phyloP scores from a whole-genome alignment of 2,329 filamentous ascomycete species.

The Scolecobasidium constrictum region DNA sequence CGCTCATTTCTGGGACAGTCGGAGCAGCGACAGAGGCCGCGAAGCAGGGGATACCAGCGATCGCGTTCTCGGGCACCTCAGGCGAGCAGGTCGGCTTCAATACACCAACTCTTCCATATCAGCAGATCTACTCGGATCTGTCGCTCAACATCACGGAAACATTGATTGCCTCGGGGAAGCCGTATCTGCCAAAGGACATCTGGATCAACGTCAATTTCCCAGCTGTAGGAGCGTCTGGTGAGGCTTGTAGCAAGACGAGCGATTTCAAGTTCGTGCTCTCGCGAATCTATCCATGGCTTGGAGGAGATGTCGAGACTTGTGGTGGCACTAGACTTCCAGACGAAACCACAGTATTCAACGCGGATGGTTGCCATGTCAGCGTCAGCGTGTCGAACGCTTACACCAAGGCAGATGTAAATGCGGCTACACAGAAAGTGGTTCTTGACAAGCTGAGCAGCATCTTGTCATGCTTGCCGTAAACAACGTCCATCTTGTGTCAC shows the following conservation, averaged over 20 bases:
- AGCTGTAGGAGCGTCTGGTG: conserved; percentile 28
- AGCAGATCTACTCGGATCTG: conserved; percentile 53
- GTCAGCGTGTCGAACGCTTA: conserved; percentile 51
- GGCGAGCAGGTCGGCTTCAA: conserved; percentile 44
- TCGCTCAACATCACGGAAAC: conserved; percentile 46
- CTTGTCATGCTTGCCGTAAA: conserved; percentile 34
- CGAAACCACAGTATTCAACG: conserved; percentile 20
- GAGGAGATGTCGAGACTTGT: conserved; percentile 47
- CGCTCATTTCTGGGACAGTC: conserved; percentile 56
- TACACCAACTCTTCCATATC: conserved; percentile 36
- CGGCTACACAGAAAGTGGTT: conserved; percentile 40
- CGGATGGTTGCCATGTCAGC: conserved; percentile 50
- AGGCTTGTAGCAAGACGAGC: conserved; percentile 37
- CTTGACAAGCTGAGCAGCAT: conserved; percentile 38
- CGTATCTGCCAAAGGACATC: conserved; percentile 50
- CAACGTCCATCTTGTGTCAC: background rate
- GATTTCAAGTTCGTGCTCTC: conserved; percentile 55
- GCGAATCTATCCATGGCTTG: conserved; percentile 41
- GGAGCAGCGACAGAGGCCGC: conserved; percentile 52
- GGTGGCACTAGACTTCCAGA: conserved; percentile 23
- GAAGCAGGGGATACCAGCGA: conserved; percentile 47
- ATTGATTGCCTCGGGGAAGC: conserved; percentile 44
- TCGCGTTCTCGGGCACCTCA: conserved; percentile 54
- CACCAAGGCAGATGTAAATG: conserved; percentile 49
- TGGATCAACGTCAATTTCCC: conserved; percentile 65